Evolutionary conservation across 1,284 basidiomycete genomes (phyloP).

Genomic region (Naganishia sp.): DNA sequence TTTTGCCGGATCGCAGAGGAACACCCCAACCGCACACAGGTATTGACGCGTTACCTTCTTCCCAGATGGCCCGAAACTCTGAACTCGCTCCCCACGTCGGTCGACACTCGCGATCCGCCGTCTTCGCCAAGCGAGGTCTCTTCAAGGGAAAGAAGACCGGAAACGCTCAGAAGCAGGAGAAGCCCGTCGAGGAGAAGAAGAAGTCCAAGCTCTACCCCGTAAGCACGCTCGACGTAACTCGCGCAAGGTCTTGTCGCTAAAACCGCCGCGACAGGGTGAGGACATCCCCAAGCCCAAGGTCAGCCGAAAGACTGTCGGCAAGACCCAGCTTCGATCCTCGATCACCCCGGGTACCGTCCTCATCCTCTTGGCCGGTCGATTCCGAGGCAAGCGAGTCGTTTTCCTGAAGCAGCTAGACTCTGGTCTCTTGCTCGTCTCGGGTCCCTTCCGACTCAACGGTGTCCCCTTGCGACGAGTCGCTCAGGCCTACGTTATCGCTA

Average conservation of each 20-base stretch:
- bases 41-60: neutral
- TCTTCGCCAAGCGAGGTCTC: slow-evolving; percentile 73
- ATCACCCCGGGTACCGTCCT: slow-evolving; percentile 95
- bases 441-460: slow-evolving; percentile 91
- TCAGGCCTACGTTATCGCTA: slow-evolving; percentile 99
- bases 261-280: slow-evolving; percentile 63
- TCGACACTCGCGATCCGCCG: slow-evolving; percentile 77
- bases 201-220: slow-evolving; percentile 90
- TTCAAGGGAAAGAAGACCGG: slow-evolving; percentile 74
- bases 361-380: slow-evolving; percentile 96
- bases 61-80: slow-evolving; percentile 88
- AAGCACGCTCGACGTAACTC: neutral
- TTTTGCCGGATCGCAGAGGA: neutral
- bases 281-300: slow-evolving; percentile 88
- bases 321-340: slow-evolving; percentile 73
- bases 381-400: slow-evolving; percentile 97
- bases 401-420: slow-evolving; percentile 96
- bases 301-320: slow-evolving; percentile 77
- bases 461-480: slow-evolving; percentile 97
- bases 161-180: slow-evolving; percentile 63
- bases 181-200: slow-evolving; percentile 77
- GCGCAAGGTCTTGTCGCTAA: neutral
- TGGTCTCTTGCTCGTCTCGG: slow-evolving; percentile 92
- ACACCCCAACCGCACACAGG: neutral
- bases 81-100: slow-evolving; percentile 81